Percentiles rank a stretch among this genome's conserved stretches.
Evolutionary conservation across 139 green algal genomes (phyloP).

Genomic region (Volvox africanus): DNA sequence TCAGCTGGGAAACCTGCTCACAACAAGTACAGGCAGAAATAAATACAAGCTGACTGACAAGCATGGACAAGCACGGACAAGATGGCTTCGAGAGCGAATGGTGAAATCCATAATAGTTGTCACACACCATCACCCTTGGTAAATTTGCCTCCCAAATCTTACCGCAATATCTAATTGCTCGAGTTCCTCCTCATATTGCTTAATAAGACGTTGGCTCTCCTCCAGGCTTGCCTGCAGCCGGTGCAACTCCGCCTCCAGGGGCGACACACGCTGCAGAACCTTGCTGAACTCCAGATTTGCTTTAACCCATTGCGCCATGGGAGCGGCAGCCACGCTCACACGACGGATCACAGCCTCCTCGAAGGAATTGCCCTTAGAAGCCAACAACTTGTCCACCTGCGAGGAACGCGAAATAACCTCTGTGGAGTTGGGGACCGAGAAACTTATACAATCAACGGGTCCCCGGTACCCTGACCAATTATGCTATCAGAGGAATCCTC

Average conservation of each 20-base stretch:
- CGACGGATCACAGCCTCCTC: constrained; percentile 79
- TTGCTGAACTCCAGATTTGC: constrained; percentile 71
- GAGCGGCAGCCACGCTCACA: constrained; percentile 82
- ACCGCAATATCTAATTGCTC: constrained; percentile 64
- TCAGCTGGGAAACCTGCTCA: constrained; percentile 70
- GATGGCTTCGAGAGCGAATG: too few relatives aligned
- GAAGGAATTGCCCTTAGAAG: constrained; percentile 75
- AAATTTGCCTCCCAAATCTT: too few relatives aligned
- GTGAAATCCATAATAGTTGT: too few relatives aligned
- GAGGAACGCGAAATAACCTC: too few relatives aligned
- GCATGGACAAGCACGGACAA: too few relatives aligned
- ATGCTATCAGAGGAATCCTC: too few relatives aligned
- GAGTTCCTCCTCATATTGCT: constrained; percentile 82
- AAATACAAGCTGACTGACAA: too few relatives aligned
- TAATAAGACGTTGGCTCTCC: constrained; percentile 69
- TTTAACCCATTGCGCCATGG: constrained; percentile 86
- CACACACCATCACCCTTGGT: too few relatives aligned
- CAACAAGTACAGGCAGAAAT: too few relatives aligned
- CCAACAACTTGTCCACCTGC: constrained; percentile 65
- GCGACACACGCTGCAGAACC: constrained; percentile 73
- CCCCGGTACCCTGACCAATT: too few relatives aligned
- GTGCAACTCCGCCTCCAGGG: constrained; percentile 76
- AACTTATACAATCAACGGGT: too few relatives aligned
- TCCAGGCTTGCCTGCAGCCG: constrained; percentile 66
- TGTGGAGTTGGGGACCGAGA: too few relatives aligned